A percentile compares a stretch with the other conserved stretches of the same genome.
These are phyloP conservation scores for Neurospora sp. DNA, from an alignment of 495 filamentous ascomycete species.

Conservation along the genomic window DNA sequence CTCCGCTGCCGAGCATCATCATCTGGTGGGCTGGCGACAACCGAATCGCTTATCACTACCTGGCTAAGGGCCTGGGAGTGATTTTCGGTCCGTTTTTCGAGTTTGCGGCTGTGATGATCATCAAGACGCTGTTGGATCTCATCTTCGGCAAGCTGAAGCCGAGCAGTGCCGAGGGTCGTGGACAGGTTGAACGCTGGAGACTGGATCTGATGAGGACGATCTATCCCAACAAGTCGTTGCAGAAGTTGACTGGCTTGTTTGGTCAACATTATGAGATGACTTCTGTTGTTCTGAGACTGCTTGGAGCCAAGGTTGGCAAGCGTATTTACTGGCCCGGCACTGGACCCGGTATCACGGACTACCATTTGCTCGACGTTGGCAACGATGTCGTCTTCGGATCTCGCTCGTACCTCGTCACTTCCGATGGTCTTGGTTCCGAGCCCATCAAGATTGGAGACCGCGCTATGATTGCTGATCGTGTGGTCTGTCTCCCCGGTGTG, in stretches of 20 bases:
- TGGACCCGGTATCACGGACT: conserved; percentile 33
- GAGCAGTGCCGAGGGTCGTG: conserved; percentile 14
- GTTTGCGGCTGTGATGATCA: conserved; percentile 20
- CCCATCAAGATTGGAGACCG: conserved; percentile 27
- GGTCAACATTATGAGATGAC: conserved; percentile 35
- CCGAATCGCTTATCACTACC: conserved; percentile 30
- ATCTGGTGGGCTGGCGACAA: conserved; percentile 29
- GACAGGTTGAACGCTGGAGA: conserved; percentile 24
- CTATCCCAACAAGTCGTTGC: conserved; percentile 20
- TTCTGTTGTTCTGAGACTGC: conserved; percentile 25
- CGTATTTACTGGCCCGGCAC: conserved; percentile 40
- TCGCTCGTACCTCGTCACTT: conserved; percentile 32
- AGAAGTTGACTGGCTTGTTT: conserved; percentile 24
- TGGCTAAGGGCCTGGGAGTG: conserved; percentile 23
- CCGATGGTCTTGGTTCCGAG: conserved; percentile 31
- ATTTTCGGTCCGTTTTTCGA: conserved; percentile 25
- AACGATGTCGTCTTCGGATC: conserved; percentile 39
- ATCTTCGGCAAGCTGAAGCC: conserved; percentile 22
- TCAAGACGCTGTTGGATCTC: conserved; percentile 5
- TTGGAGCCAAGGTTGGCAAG: conserved; percentile 34
- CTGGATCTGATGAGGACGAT: conserved; percentile 23
- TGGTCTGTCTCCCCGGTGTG: conserved; percentile 29
- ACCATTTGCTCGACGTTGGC: conserved; percentile 35
- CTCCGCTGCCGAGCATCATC: conserved; percentile 21
- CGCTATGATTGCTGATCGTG: conserved; percentile 26